Conservation (phyloP, 345 rosid species). For the Angophora floribunda region DNA sequence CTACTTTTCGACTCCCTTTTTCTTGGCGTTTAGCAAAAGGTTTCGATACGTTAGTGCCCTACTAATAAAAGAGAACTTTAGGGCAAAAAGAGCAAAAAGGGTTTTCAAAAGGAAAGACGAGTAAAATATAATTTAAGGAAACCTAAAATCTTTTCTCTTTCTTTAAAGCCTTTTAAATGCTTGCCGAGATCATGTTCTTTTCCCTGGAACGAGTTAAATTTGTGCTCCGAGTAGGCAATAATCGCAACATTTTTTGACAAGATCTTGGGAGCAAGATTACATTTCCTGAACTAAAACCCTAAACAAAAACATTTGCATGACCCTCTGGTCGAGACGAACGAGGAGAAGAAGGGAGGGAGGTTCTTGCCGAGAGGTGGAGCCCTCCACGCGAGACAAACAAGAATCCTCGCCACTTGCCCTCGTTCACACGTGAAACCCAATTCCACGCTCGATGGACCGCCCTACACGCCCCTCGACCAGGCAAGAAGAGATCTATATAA, state of each 20-base stretch:
- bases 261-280: not conserved
- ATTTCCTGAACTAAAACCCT: not conserved
- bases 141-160: no score
- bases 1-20: not conserved
- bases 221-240: not conserved
- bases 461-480: not conserved
- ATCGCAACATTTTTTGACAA: not conserved
- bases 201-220: no score
- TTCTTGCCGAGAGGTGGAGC: not conserved
- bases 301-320: not conserved
- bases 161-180: no score
- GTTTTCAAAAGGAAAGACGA: not conserved
- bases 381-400: not conserved
- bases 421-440: not conserved
- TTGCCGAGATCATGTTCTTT: no score
- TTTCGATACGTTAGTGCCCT: not conserved
- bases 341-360: not conserved
- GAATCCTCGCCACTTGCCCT: not conserved
- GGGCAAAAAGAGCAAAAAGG: not conserved
- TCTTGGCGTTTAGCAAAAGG: not conserved
- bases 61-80: not conserved
- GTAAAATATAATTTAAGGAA: no score
- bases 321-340: not conserved
- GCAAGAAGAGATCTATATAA: not conserved
- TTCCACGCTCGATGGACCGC: not conserved